phyloP scores from a whole-genome alignment of 2,329 filamentous ascomycete genomes.

The Blastomyces emzantsi region DNA sequence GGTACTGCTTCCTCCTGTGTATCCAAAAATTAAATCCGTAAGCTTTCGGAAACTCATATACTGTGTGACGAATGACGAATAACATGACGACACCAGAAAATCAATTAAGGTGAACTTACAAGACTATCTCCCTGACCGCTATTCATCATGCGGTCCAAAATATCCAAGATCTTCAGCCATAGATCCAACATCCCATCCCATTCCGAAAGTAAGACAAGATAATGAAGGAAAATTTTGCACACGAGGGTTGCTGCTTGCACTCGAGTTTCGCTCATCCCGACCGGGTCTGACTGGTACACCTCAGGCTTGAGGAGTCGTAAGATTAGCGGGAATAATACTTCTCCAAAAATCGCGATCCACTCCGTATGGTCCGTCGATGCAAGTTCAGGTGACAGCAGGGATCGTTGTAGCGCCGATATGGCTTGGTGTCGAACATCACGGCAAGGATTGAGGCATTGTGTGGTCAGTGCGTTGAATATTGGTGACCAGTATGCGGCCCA shows the following conservation, averaged over 20 bases:
- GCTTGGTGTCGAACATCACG: constrained; percentile 86
- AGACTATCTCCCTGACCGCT: constrained; percentile 84
- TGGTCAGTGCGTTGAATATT: constrained; percentile 78
- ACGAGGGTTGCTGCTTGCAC: constrained; percentile 85
- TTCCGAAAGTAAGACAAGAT: constrained; percentile 72
- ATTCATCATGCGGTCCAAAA: constrained; percentile 95
- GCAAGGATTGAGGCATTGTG: constrained; percentile 89
- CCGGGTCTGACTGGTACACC: constrained; percentile 80
- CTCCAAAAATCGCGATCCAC: constrained; percentile 91
- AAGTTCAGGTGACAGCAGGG: constrained; percentile 74
- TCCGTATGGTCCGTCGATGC: constrained; percentile 76
- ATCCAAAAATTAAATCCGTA: not conserved
- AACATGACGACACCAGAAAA: not conserved
- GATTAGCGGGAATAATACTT: constrained; percentile 89
- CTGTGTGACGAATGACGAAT: not conserved
- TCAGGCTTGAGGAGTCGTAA: constrained; percentile 83
- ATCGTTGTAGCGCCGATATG: constrained; percentile 74
- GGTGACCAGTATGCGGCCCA: constrained; percentile 98
- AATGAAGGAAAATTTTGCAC: constrained; percentile 93
- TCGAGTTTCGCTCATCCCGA: constrained; percentile 91
- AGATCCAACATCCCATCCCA: constrained; percentile 85
- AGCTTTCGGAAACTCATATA: constrained; percentile 5
- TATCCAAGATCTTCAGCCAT: constrained; percentile 85
- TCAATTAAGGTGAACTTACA: constrained; percentile 44
- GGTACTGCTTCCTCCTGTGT: constrained; percentile 82